phyloP scores from a whole-genome alignment of 345 rosid genomes.

The Orychophragmus violaceus region DNA sequence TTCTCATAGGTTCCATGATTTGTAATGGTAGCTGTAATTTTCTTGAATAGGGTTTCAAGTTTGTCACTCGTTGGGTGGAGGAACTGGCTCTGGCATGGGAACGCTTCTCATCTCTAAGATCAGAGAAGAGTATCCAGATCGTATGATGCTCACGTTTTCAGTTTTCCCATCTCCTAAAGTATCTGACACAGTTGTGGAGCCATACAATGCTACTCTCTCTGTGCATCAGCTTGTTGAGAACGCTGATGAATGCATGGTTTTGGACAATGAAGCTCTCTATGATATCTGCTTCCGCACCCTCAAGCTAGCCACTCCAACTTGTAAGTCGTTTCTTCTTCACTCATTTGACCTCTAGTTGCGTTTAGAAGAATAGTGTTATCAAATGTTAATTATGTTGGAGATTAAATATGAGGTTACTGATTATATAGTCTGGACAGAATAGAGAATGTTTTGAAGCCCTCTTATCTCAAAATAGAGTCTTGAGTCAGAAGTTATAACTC shows the following conservation, averaged over 20 bases:
- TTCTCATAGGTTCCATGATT: background rate
- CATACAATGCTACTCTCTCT: constrained; percentile 62
- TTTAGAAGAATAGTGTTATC: background rate
- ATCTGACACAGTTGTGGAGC: constrained; percentile 70
- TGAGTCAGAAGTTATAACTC: background rate
- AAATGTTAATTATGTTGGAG: background rate
- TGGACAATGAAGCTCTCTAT: constrained; percentile 61
- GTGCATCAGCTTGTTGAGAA: constrained; percentile 64
- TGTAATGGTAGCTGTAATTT: background rate
- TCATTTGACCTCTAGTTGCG: background rate
- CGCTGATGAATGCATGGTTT: constrained; percentile 65
- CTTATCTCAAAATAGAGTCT: background rate
- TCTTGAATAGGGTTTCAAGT: constrained; percentile 49
- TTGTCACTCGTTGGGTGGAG: constrained; percentile 64
- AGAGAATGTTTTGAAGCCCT: background rate
- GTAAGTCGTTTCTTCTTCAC: constrained; percentile 26
- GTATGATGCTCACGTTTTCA: constrained; percentile 73
- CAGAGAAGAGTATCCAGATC: constrained; percentile 66
- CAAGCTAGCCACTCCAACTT: constrained; percentile 57
- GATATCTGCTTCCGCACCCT: constrained; percentile 65
- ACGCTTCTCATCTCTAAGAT: constrained; percentile 60
- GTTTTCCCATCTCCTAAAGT: constrained; percentile 69
- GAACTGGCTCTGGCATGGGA: constrained; percentile 67
- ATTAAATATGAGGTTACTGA: background rate
- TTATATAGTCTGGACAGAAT: background rate